Base-by-base conservation (phyloP, 1,284 basidiomycete genomes). In the Nidula niveotomentosa region DNA sequence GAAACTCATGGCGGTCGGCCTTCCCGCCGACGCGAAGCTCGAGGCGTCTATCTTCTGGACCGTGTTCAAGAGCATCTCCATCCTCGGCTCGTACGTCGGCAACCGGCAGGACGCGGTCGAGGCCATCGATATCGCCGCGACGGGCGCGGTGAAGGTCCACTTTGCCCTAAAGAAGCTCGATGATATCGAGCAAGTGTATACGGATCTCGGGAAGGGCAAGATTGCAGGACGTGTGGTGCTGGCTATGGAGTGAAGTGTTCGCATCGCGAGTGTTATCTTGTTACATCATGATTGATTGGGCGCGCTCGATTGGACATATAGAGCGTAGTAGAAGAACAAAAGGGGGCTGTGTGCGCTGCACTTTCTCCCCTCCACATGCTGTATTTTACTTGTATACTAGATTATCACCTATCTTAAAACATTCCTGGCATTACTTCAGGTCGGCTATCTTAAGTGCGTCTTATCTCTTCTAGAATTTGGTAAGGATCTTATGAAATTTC, bases 61-160 rank as follows among this genome's bases (percentile, higher is more conserved):
- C 2, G 88, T 91, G 23, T 79, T 84, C 69, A 84, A 86, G 70
- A 80, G 76, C 62, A 85, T 90, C 59, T 80, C 75, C 54, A 85
- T 93, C 65, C 75, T 85, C 51, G 90, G 90, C 6, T 88, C 85
- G 3, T 93, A 92, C 65, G 89, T 94, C 51, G 91, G 80, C 13
- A 88, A 86, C 64, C 78, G 89, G 46, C 87, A 90, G 64, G 91
- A 93, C 63, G 81, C 88, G 7, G 65, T 77, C 13, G 91, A 94
- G 65, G 88, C 91, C 1, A 69, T 93, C 33, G 78, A 83, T 1
- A 83, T 93, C 34, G 91, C 88, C 6, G 82, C 88, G 0, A 65
- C 74, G 7, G 91, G 90, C 12, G 79, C 81, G 48, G 87, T 92
- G 51, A 85, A 81, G 65, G 84, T 83, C 55, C 76, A 76, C 56